Conservation (phyloP, 148 eudicot species). For the Hydrangea macrophylla region DNA sequence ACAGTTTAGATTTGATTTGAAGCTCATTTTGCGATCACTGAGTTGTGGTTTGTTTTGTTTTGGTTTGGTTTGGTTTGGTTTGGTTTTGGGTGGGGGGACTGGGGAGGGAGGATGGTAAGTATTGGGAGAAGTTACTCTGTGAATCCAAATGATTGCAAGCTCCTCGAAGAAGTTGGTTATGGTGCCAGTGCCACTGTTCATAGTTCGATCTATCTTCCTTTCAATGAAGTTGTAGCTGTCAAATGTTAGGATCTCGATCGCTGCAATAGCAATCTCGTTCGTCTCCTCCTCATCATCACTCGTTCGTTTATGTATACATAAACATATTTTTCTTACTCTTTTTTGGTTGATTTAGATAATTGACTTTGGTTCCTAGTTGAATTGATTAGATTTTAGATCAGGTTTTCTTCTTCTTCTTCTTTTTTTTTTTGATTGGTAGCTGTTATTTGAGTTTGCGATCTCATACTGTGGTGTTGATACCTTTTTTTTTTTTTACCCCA, state of each 20-base stretch:
- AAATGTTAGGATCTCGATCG: slow-evolving; percentile 99
- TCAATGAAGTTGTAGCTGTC: slow-evolving; percentile 81
- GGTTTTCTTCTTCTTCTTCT: not conserved
- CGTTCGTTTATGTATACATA: not conserved
- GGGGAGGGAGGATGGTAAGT: slow-evolving; percentile 35
- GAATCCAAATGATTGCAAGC: slow-evolving; percentile 57
- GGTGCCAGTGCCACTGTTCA: slow-evolving; percentile 92
- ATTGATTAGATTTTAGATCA: not conserved
- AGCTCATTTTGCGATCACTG: no score
- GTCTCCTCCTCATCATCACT: slow-evolving; percentile 4
- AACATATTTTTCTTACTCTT: not conserved
- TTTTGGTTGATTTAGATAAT: not conserved
- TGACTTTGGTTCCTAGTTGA: not conserved
- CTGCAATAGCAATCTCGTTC: slow-evolving; percentile 80
- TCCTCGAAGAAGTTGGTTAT: slow-evolving; percentile 76
- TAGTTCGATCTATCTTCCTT: slow-evolving; percentile 84
- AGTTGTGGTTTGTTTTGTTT: no score
- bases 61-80: no score
- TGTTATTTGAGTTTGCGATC: not conserved
- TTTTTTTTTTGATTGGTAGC: not conserved
- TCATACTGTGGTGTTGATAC: not conserved
- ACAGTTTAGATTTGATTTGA: no score
- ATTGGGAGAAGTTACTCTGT: slow-evolving; percentile 46
- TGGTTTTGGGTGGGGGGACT: no score
- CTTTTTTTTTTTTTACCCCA: not conserved